Evolutionary conservation across 2,329 filamentous ascomycete species (phyloP).

Genomic region (Diplocarpon rosae): DNA sequence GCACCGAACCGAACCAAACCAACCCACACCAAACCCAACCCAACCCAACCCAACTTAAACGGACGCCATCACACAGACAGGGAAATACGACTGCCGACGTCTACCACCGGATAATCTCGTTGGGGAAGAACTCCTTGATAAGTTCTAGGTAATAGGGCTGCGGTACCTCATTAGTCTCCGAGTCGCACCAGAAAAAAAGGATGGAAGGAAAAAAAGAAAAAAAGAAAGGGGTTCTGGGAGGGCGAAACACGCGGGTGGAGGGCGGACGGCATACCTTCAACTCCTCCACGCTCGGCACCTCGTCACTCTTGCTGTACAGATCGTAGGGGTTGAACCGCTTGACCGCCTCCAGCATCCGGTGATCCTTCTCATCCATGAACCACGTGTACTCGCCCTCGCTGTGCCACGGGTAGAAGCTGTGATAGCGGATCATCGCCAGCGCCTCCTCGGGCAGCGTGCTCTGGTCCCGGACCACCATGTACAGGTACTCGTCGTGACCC

Average conservation of each 20-base stretch:
- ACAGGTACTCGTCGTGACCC: conserved; percentile 84
- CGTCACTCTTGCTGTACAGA: conserved; percentile 84
- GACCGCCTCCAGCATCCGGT: conserved; percentile 69
- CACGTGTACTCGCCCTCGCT: conserved; percentile 66
- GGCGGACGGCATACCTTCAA: conserved; percentile 48
- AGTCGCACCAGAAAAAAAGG: neutral
- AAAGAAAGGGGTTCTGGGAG: too few species aligned
- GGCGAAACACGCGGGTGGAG: too few species aligned
- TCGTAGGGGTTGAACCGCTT: conserved; percentile 87
- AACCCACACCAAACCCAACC: too few species aligned
- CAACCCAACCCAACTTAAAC: too few species aligned
- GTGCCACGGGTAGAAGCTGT: conserved; percentile 92
- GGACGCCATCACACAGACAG: too few species aligned
- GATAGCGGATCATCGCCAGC: conserved; percentile 84
- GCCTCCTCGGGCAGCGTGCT: conserved; percentile 68
- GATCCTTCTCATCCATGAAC: conserved; percentile 76
- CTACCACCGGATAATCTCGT: conserved; percentile 59
- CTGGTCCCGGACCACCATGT: conserved; percentile 78
- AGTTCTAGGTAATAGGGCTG: conserved; percentile 63
- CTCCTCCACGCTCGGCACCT: conserved; percentile 61
- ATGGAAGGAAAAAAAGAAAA: too few species aligned
- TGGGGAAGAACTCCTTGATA: conserved; percentile 64
- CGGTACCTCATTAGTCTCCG: conserved; percentile 5
- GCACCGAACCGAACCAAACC: too few species aligned
- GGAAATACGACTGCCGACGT: too few species aligned